Conservation (phyloP, 2,329 filamentous ascomycete species). For the Diaporthe citri region DNA sequence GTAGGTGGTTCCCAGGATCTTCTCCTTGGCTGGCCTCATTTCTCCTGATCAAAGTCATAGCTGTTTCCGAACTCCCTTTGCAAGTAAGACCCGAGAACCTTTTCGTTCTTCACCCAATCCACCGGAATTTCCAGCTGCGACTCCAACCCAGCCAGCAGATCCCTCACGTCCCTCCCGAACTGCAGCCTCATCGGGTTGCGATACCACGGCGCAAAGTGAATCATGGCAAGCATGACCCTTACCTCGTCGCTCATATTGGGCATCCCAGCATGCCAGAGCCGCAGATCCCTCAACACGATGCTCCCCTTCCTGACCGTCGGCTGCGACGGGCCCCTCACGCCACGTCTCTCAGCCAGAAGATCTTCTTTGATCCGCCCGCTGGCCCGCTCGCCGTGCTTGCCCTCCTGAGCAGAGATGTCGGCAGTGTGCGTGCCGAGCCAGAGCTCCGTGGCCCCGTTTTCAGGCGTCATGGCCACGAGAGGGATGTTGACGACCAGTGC, state of each 20-base stretch:
- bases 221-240: conserved; percentile 71
- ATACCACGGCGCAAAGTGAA: conserved; percentile 71
- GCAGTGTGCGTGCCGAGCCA: conserved; percentile 68
- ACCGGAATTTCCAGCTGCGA: conserved; percentile 61
- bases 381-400: conserved; percentile 63
- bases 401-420: conserved; percentile 58
- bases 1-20: background rate
- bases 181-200: conserved; percentile 68
- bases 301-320: conserved; percentile 66
- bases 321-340: conserved; percentile 60
- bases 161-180: conserved; percentile 62
- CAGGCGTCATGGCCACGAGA: conserved; percentile 61
- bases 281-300: conserved; percentile 69
- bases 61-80: conserved; percentile 71
- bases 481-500: conserved; percentile 68
- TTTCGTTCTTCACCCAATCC: conserved; percentile 59
- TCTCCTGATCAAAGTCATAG: conserved; percentile 70
- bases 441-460: conserved; percentile 70
- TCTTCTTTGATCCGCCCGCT: conserved; percentile 62
- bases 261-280: conserved; percentile 75
- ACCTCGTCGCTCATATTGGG: conserved; percentile 65
- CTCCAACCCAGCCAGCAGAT: conserved; percentile 53
- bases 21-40: conserved; percentile 23
- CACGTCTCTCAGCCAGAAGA: conserved; percentile 54
- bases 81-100: conserved; percentile 60